Evolutionary conservation across 805 yeast species (phyloP).

Genomic region (Blastobotrys terrestris): DNA sequence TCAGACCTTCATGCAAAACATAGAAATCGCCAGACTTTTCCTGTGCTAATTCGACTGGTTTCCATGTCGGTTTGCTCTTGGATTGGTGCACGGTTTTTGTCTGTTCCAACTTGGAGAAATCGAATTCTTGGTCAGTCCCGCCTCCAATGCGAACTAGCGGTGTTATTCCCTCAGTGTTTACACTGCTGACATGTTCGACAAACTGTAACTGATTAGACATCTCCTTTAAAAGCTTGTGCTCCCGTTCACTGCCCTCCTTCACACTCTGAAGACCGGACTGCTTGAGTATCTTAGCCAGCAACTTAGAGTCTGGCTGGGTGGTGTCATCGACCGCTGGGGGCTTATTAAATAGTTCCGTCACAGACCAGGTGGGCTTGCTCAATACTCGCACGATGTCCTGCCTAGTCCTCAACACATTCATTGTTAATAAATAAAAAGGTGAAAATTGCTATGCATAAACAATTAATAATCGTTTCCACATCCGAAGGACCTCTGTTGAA

Average conservation of each 20-base stretch:
- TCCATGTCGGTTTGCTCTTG: constrained; percentile 20
- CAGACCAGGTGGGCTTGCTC: constrained; percentile 26
- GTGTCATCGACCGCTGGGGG: constrained; percentile 12
- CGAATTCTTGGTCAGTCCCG: constrained; percentile 10
- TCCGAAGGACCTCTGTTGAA: background rate
- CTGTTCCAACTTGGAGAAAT: constrained; percentile 10
- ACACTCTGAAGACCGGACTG: constrained; percentile 25
- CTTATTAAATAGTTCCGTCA: constrained; percentile 23
- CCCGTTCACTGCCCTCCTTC: constrained; percentile 13
- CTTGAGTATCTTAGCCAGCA: constrained; percentile 23
- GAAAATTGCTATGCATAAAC: no score
- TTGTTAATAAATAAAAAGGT: no score
- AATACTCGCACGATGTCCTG: constrained; percentile 16
- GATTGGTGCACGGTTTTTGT: constrained; percentile 13
- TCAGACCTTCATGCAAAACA: constrained; percentile 22
- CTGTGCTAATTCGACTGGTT: constrained; percentile 24
- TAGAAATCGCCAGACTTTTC: constrained; percentile 23
- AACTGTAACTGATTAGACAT: constrained; percentile 33
- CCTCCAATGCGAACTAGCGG: constrained; percentile 30
- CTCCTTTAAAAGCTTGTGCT: constrained; percentile 22
- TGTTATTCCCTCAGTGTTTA: constrained; percentile 28
- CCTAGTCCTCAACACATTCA: constrained; percentile 7
- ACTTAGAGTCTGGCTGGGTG: constrained; percentile 22
- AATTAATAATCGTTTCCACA: no score
- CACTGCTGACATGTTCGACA: constrained; percentile 33